Evolutionary conservation across 176 grass and related monocot genomes (phyloP).

Genomic region (Aegilops sharonensis): DNA sequence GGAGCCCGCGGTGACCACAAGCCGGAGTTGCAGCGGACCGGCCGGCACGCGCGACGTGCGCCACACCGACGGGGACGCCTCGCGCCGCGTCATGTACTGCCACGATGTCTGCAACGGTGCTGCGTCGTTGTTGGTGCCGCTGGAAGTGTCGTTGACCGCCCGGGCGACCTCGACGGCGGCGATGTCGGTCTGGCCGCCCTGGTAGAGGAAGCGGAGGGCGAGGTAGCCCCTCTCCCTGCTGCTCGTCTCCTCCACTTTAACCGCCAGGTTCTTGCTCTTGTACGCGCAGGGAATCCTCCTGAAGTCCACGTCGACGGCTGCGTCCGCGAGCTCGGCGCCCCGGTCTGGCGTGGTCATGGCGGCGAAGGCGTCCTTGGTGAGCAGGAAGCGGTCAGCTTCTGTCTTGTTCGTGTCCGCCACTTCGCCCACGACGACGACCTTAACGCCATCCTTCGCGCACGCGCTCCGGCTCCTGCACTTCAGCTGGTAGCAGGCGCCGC

Average conservation of each 20-base stretch:
- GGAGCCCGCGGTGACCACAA: conserved; percentile 57
- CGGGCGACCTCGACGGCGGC: conserved; percentile 50
- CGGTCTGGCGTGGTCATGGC: conserved; percentile 16
- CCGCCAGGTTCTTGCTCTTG: conserved; percentile 37
- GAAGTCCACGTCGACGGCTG: background rate
- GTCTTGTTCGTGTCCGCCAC: conserved; percentile 3
- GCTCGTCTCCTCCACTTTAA: conserved; percentile 46
- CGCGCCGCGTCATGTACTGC: conserved; percentile 36
- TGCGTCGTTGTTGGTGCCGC: background rate
- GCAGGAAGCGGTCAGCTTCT: background rate
- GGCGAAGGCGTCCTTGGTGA: conserved; percentile 45
- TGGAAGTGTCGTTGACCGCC: background rate
- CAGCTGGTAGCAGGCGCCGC: conserved; percentile 64
- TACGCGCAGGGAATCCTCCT: conserved; percentile 53
- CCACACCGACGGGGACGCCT: conserved; percentile 23
- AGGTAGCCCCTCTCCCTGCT: conserved; percentile 9
- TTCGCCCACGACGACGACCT: conserved; percentile 35
- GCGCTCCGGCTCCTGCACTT: conserved; percentile 32
- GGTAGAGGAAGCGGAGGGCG: conserved; percentile 56
- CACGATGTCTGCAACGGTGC: background rate
- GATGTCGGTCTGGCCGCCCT: conserved; percentile 68
- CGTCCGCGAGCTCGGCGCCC: too few relatives aligned
- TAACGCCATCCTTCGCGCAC: conserved; percentile 48
- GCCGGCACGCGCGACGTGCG: conserved; percentile 22
- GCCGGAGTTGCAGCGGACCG: conserved; percentile 40